These are phyloP conservation scores for Prunus fruticosa DNA, from an alignment of 306 rosid species.

Conservation along the genomic window DNA sequence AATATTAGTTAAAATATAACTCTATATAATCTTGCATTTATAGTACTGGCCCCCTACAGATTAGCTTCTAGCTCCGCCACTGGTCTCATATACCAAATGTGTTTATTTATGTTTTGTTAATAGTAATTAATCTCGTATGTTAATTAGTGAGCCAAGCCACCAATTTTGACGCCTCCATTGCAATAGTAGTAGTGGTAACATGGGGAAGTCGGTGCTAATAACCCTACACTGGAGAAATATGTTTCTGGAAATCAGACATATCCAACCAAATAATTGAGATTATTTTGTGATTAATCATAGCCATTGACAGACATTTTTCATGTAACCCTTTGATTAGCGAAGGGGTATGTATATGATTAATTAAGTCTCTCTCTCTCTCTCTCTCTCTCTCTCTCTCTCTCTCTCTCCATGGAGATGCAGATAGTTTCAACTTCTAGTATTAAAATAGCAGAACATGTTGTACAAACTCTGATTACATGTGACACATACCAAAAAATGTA, in stretches of 20 bases:
- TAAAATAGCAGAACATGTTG: not conserved
- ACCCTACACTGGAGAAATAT: not conserved
- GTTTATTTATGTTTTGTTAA: too few species aligned
- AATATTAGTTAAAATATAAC: too few species aligned
- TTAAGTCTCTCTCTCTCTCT: not conserved
- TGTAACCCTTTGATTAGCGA: constrained; percentile 1
- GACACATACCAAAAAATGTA: constrained; percentile 2
- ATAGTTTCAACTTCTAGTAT: not conserved
- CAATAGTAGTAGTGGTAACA: not conserved
- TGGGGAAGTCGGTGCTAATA: constrained; percentile 1
- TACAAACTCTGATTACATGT: constrained; percentile 15
- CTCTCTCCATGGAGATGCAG: not conserved
- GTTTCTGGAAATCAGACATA: not conserved
- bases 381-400: not conserved
- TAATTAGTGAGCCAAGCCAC: too few species aligned
- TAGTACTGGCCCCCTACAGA: too few species aligned
- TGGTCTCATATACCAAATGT: too few species aligned
- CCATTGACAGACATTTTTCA: not conserved
- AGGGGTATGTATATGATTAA: not conserved
- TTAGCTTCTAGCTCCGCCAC: too few species aligned
- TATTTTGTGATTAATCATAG: not conserved
- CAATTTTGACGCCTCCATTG: too few species aligned
- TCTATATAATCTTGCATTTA: too few species aligned
- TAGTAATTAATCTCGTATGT: too few species aligned
- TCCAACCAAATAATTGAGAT: not conserved